phyloP scores from a whole-genome alignment of 768 basidiomycete species.

The Lactarius evosmus region DNA sequence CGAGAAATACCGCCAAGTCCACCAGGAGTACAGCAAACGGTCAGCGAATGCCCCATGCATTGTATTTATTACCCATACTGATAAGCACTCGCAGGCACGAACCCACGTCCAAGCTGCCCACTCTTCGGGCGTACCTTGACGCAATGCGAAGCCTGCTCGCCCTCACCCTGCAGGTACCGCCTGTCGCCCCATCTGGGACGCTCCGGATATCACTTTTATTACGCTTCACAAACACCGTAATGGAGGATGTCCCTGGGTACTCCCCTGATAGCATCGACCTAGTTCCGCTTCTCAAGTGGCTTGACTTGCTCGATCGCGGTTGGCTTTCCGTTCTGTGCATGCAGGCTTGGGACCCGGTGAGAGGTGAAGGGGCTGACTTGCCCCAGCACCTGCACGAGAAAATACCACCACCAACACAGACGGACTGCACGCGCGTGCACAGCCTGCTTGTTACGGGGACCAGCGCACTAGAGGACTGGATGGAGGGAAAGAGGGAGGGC shows the following conservation, averaged over 20 bases:
- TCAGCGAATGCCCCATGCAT: constrained; percentile 34
- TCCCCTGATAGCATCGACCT: constrained; percentile 44
- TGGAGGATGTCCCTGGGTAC: constrained; percentile 63
- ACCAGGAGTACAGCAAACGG: constrained; percentile 75
- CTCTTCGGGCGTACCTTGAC: constrained; percentile 57
- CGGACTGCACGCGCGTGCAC: constrained; percentile 66
- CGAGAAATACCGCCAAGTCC: constrained; percentile 59
- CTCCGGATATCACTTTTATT: constrained; percentile 67
- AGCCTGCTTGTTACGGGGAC: constrained; percentile 63
- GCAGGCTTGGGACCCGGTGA: constrained; percentile 63
- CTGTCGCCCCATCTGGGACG: constrained; percentile 63
- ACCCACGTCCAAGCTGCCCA: constrained; percentile 49
- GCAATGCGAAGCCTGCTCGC: constrained; percentile 54
- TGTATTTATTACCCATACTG: background rate
- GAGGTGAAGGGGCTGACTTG: constrained; percentile 42
- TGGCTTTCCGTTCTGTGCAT: constrained; percentile 65
- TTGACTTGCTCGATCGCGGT: constrained; percentile 70
- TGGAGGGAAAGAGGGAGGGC: constrained; percentile 37
- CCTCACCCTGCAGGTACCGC: constrained; percentile 70
- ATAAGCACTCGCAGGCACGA: constrained; percentile 37
- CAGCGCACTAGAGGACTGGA: constrained; percentile 66
- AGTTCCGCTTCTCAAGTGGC: constrained; percentile 56
- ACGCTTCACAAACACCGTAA: constrained; percentile 64
- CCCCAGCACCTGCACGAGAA: constrained; percentile 40
- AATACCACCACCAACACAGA: constrained; percentile 54